These are phyloP conservation scores for Blastobotrys chiropterorum DNA, from an alignment of 805 yeast genomes.

Conservation along the genomic window DNA sequence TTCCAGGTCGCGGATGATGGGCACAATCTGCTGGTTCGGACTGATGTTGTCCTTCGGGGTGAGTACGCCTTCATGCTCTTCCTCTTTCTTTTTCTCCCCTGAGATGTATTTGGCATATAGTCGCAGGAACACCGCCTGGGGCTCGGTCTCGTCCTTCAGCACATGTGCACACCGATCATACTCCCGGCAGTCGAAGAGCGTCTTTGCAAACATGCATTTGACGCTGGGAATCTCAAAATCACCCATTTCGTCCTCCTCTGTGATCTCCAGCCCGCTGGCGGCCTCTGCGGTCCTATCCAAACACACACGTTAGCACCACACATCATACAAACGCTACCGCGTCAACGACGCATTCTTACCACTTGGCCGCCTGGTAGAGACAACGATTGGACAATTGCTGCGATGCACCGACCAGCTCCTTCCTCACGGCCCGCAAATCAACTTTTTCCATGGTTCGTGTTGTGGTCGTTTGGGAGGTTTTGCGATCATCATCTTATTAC, in stretches of 20 bases:
- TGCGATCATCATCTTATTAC: not conserved
- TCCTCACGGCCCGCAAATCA: not conserved
- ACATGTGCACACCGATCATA: constrained; percentile 68
- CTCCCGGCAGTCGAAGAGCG: constrained; percentile 77
- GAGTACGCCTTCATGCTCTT: constrained; percentile 64
- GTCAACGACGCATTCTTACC: constrained; percentile 20
- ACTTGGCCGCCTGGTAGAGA: constrained; percentile 66
- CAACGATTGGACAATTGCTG: constrained; percentile 48
- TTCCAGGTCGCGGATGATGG: constrained; percentile 39
- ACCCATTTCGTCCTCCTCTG: constrained; percentile 8
- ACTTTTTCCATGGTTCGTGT: not conserved
- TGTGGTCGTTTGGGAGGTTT: not conserved
- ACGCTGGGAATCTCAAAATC: constrained; percentile 28
- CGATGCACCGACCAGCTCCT: constrained; percentile 31
- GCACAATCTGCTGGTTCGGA: constrained; percentile 29
- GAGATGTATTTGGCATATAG: constrained; percentile 66
- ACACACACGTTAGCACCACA: constrained; percentile 27
- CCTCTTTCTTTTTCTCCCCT: constrained; percentile 71
- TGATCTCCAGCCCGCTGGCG: constrained; percentile 47
- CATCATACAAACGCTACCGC: not conserved
- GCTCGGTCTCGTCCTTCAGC: constrained; percentile 43
- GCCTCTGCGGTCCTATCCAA: constrained; percentile 64
- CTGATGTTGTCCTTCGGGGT: constrained; percentile 25
- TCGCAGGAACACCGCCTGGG: constrained; percentile 43
- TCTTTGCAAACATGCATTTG: constrained; percentile 55